Base-by-base conservation (phyloP, 2,329 filamentous ascomycete species). In the Aaosphaeria arxii region DNA sequence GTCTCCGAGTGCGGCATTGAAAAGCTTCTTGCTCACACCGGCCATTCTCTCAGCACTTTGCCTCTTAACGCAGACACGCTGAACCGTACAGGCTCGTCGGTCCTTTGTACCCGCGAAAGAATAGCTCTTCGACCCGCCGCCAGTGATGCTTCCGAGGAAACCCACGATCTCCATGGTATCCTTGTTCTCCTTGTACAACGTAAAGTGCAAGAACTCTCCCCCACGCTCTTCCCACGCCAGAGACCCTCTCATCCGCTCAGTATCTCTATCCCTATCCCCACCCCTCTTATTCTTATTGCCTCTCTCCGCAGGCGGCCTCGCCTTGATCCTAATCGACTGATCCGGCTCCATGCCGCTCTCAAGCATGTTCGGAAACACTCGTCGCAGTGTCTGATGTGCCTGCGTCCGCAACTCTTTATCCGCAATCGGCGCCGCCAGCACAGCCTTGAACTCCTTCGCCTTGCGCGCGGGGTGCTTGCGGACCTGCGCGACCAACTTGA, bases 101-200 rank as follows among this genome's bases (percentile, higher is more conserved):
- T 96, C 91, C 71, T 96, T 96, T 49, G 91, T 96, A 6, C 91
- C 91, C 4, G 91, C 90, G 59, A 96, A 92, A 49, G 83, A 79
- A 58, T 91, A 88, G 29, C 81, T 78, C 66, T 88, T 91, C 4
- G 79, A 65, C 38, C 79, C 79, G 54, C 88, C 76, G 63, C 86
- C 88, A 53, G 95, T 73, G 54, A 87, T 80, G 40, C 86, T 86
- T 1, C 86, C 83, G 38, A 96, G 80, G 61, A 87, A 89, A 45
- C 83, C 86, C 45, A 95, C 78, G 0, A 89, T 86, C 59, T 96
- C 91, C 88, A 96, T 95, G 1, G 91, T 96, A 66, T 96, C 91
- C 65, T 92, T 91, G 73, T 96, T 96, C 73, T 96, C 91, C 73
- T 96, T 96, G 81, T 92, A 95, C 44, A 96, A 77, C 0, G 89